A percentile compares a stretch with the other conserved stretches of the same genome.
phyloP scores from a whole-genome alignment of 2,329 filamentous ascomycete genomes.

The Fusarium acutatum region DNA sequence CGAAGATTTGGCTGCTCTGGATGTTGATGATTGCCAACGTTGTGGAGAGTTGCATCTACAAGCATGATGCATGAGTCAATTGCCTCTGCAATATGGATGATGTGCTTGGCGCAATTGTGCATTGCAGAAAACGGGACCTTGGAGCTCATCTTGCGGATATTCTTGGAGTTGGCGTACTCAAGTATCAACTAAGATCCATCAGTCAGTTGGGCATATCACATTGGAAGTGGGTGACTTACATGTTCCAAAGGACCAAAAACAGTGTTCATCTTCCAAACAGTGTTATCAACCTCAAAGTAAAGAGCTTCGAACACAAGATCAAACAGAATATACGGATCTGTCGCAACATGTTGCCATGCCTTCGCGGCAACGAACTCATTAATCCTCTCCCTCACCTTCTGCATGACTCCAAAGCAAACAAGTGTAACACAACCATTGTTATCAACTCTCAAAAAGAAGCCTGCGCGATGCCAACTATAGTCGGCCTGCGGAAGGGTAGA shows the following conservation, averaged over 20 bases:
- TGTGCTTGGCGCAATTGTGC: constrained; percentile 44
- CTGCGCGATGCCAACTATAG: constrained; percentile 41
- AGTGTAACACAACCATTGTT: constrained; percentile 28
- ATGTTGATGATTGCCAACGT: constrained; percentile 17
- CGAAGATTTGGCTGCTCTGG: neutral
- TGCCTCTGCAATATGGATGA: constrained; percentile 43
- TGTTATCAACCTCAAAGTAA: constrained; percentile 41
- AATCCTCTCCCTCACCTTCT: constrained; percentile 33
- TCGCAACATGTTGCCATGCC: constrained; percentile 36
- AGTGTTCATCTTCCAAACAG: constrained; percentile 43
- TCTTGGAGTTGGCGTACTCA: constrained; percentile 37
- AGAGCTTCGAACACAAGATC: constrained; percentile 43
- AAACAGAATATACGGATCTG: constrained; percentile 43
- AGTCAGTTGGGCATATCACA: neutral
- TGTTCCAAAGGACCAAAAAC: constrained; percentile 44
- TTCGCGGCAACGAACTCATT: constrained; percentile 35
- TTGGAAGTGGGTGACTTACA: constrained; percentile 10
- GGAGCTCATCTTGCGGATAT: constrained; percentile 38
- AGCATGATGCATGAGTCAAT: constrained; percentile 42
- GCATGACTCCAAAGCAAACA: constrained; percentile 40
- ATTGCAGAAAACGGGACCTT: constrained; percentile 41
- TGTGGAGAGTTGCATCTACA: constrained; percentile 30
- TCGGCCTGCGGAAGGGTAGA: constrained; percentile 41
- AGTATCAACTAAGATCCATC: constrained; percentile 33
- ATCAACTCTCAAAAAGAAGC: constrained; percentile 41